Percentiles rank a stretch among this genome's conserved stretches.
phyloP scores from a whole-genome alignment of 2,329 filamentous ascomycete species.

The Cordyceps cicadae region DNA sequence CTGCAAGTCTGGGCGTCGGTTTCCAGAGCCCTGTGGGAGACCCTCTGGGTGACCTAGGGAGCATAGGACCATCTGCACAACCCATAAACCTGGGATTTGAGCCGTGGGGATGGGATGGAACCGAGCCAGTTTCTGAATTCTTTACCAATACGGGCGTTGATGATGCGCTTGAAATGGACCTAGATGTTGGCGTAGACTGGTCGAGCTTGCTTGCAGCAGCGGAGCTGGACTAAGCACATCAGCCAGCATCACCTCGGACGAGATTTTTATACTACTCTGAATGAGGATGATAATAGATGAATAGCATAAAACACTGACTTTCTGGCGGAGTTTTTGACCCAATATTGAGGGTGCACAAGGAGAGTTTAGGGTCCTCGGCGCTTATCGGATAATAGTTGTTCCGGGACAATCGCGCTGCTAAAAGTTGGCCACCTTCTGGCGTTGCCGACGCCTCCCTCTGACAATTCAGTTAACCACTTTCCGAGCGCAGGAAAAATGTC shows the following conservation, averaged over 20 bases:
- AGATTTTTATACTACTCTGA: not conserved
- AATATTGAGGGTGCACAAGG: not conserved
- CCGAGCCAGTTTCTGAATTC: slow-evolving; percentile 19
- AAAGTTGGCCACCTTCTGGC: slow-evolving; percentile 3
- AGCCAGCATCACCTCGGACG: not conserved
- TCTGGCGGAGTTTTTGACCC: no score
- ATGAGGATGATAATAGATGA: not conserved
- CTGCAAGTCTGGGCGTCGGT: no score
- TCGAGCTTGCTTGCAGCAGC: not conserved
- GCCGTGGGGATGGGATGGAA: slow-evolving; percentile 27
- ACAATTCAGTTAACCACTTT: not conserved
- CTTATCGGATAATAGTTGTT: slow-evolving; percentile 5
- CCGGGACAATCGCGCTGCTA: not conserved
- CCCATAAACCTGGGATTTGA: slow-evolving; percentile 14
- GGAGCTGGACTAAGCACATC: not conserved
- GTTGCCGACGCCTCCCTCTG: not conserved
- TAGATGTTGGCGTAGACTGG: slow-evolving; percentile 20
- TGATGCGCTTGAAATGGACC: slow-evolving; percentile 14
- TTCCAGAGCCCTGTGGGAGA: not conserved
- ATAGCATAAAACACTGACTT: not conserved
- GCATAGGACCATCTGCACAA: not conserved
- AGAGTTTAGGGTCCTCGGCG: not conserved
- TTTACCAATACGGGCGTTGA: slow-evolving; percentile 17
- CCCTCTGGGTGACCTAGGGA: not conserved
- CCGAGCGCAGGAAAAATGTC: slow-evolving; percentile 40